These are phyloP conservation scores for Furcasterigmium furcatum DNA, from an alignment of 2,329 filamentous ascomycete species.

Conservation along the genomic window DNA sequence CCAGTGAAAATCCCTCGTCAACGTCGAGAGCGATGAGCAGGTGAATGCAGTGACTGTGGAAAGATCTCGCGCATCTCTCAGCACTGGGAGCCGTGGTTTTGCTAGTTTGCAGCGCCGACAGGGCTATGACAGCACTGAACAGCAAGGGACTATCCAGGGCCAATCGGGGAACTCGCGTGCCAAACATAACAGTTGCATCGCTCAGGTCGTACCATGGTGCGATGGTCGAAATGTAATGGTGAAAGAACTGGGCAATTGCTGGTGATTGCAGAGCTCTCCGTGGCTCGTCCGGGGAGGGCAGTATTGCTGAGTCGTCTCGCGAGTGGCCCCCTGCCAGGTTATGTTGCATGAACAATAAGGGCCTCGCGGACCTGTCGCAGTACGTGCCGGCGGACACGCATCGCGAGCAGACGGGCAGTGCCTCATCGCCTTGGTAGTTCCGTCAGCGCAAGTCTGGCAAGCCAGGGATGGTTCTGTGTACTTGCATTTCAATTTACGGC, in stretches of 20 bases:
- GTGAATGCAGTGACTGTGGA: slow-evolving; percentile 36
- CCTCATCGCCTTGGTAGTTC: slow-evolving; percentile 29
- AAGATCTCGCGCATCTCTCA: slow-evolving; percentile 27
- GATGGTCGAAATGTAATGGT: slow-evolving; percentile 32
- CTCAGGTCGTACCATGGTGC: slow-evolving; percentile 46
- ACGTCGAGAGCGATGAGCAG: slow-evolving; percentile 31
- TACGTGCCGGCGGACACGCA: slow-evolving; percentile 26
- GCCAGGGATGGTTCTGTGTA: background rate
- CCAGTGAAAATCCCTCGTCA: slow-evolving; percentile 19
- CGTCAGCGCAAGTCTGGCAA: background rate
- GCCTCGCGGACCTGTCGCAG: slow-evolving; percentile 25
- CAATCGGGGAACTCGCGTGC: slow-evolving; percentile 25
- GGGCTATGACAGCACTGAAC: slow-evolving; percentile 39
- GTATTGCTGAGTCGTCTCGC: background rate
- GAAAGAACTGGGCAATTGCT: slow-evolving; percentile 30
- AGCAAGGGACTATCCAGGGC: slow-evolving; percentile 36
- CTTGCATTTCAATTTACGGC: background rate
- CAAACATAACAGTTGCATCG: slow-evolving; percentile 31
- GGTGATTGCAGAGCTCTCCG: slow-evolving; percentile 22
- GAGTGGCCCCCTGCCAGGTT: background rate
- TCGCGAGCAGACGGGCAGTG: slow-evolving; percentile 25
- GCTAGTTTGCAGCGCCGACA: slow-evolving; percentile 37
- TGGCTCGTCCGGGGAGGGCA: slow-evolving; percentile 15
- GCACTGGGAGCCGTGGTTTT: slow-evolving; percentile 23
- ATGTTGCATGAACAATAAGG: slow-evolving; percentile 2